These are phyloP conservation scores for Keqinozyma sinolaborantium DNA, from an alignment of 1,139 yeast species.

Conservation along the genomic window DNA sequence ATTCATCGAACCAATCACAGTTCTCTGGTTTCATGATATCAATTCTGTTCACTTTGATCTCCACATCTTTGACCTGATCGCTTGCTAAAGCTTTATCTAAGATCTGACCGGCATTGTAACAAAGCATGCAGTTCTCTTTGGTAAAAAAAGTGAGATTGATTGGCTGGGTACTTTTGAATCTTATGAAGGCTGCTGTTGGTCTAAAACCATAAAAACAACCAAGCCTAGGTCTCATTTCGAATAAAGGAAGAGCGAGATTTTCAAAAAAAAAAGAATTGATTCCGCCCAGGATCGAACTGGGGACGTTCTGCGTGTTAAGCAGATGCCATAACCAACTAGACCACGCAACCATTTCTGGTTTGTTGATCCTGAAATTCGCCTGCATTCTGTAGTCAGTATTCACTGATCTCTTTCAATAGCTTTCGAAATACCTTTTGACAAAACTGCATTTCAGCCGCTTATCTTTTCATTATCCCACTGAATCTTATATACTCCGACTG, in stretches of 20 bases:
- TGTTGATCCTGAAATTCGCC: too few relatives aligned
- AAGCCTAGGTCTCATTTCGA: too few relatives aligned
- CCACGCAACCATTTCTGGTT: conserved; percentile 53
- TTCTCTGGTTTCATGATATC: conserved; percentile 72
- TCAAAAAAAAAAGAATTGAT: conserved; percentile 45
- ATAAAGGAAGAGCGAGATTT: too few relatives aligned
- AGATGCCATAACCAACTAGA: conserved; percentile 99
- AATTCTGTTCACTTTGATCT: conserved; percentile 41
- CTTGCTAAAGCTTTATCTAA: conserved; percentile 37
- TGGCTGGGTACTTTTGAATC: neutral
- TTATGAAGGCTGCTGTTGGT: too few relatives aligned
- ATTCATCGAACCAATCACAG: conserved; percentile 72
- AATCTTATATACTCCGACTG: too few relatives aligned
- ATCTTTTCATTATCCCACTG: too few relatives aligned
- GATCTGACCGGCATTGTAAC: conserved; percentile 65
- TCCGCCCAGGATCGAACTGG: conserved; percentile 99
- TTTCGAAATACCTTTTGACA: too few relatives aligned
- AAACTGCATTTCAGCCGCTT: too few relatives aligned
- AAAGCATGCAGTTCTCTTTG: conserved; percentile 74
- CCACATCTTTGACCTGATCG: conserved; percentile 16
- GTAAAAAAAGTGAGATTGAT: conserved; percentile 59
- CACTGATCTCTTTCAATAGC: too few relatives aligned
- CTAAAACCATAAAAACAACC: too few relatives aligned
- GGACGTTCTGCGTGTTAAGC: conserved; percentile 99
- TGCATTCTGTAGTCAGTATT: too few relatives aligned